Base-by-base conservation (phyloP, 768 basidiomycete species). In the Termitomyces sp. region DNA sequence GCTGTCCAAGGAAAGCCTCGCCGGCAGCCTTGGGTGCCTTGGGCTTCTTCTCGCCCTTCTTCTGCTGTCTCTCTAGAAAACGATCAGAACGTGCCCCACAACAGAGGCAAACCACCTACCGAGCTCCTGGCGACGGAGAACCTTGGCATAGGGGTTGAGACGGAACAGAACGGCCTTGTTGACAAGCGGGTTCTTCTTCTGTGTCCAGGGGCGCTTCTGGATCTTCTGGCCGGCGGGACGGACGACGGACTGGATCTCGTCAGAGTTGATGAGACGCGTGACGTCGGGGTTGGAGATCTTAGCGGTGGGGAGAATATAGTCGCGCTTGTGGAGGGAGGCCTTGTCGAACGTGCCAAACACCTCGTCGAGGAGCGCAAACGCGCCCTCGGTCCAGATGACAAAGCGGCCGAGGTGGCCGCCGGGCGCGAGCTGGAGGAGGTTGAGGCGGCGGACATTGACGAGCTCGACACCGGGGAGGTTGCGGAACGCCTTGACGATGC, bases 351-450 rank as follows among this genome's bases (percentile, higher is more conserved):
- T 98, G 55, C 96, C 97, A 73, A 90, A 99, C 62, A 98, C 86
- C 65, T 93, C 88, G 73, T 98, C 97, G 56, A 99, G 90, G 63
- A 91, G 85, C 54, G 77, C 81, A 73, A 98, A 97, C 28, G 97
- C 97, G 67, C 82, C 82, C 78, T 96, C 90, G 60, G 97, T 98
- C 97, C 97, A 99, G 82, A 99, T 96, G 73, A 98, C 81, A 80
- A 99, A 99, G 62, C 97, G 93, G 60, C 97, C 97, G 60, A 99
- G 87, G 72, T 99, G 97, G 64, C 97, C 97, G 86, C 97, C 97
- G 50, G 97, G 97, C 16, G 97, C 97, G 72, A 99, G 92, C 78
- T 98, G 94, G 72, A 99, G 93, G 68, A 99, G 85, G 80, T 99
- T 99, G 67, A 99, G 80, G 52, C 91, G 78, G 73, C 87, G 84